Conservation (phyloP, 768 basidiomycete genomes). For the Suillus placidus region DNA sequence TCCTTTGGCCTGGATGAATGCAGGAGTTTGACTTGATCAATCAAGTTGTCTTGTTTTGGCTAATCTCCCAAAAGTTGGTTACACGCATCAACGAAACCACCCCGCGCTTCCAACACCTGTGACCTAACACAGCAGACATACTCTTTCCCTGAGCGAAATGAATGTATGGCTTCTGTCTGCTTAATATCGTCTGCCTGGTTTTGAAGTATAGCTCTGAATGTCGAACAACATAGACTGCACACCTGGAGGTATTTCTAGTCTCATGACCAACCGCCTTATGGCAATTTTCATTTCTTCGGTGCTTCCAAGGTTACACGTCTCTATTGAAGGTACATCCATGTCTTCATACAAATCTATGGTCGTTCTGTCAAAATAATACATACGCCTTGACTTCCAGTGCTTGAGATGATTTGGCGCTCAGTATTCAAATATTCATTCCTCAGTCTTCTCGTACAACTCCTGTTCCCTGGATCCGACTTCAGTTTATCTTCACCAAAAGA, state of each 20-base stretch:
- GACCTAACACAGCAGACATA: slow-evolving; percentile 29
- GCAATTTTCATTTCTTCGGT: not conserved
- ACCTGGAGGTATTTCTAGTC: not conserved
- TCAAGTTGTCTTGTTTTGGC: not conserved
- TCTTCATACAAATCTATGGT: not conserved
- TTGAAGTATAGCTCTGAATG: slow-evolving; percentile 26
- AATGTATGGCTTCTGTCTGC: slow-evolving; percentile 40
- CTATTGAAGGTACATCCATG: not conserved
- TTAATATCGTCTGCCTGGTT: slow-evolving; percentile 33
- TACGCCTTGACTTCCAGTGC: not conserved
- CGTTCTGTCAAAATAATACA: not conserved
- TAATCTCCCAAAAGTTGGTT: too few species aligned
- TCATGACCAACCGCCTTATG: not conserved
- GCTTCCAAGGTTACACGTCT: not conserved
- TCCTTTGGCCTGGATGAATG: slow-evolving; percentile 42
- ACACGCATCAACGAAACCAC: too few species aligned
- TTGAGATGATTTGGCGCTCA: not conserved
- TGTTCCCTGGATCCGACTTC: slow-evolving; percentile 17
- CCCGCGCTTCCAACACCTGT: slow-evolving; percentile 4
- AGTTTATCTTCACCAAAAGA: not conserved
- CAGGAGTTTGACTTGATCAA: not conserved
- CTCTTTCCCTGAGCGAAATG: slow-evolving; percentile 39
- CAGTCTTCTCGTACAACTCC: slow-evolving; percentile 29
- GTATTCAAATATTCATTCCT: not conserved
- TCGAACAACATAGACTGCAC: not conserved